Evolutionary conservation across 2,329 filamentous ascomycete species (phyloP).

Genomic region (Neonectria sp.): DNA sequence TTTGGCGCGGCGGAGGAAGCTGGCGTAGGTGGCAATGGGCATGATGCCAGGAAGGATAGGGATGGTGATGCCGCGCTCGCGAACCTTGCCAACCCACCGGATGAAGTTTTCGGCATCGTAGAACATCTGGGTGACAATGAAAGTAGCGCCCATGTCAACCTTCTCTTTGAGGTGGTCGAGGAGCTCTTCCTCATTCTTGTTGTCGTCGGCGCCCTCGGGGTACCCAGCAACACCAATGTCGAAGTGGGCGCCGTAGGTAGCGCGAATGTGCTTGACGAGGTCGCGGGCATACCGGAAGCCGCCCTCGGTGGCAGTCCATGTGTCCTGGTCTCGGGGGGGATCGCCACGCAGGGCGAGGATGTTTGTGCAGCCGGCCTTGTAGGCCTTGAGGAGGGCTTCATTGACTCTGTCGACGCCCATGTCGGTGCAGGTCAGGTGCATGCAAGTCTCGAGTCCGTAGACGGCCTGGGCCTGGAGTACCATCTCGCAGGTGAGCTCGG

Average conservation of each 20-base stretch:
- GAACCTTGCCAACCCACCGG: slow-evolving; percentile 89
- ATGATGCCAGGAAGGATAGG: slow-evolving; percentile 92
- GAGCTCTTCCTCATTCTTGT: slow-evolving; percentile 86
- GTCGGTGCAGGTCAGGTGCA: slow-evolving; percentile 98
- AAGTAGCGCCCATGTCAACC: slow-evolving; percentile 92
- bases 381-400: slow-evolving; percentile 87
- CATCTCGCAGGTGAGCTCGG: slow-evolving; percentile 97
- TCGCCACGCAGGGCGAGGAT: slow-evolving; percentile 95
- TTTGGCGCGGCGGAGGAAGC: slow-evolving; percentile 89
- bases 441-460: slow-evolving; percentile 97
- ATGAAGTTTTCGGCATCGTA: slow-evolving; percentile 98
- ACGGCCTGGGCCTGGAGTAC: slow-evolving; percentile 95
- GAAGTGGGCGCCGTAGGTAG: slow-evolving; percentile 82
- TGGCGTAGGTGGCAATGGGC: slow-evolving; percentile 92
- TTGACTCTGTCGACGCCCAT: slow-evolving; percentile 96
- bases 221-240: slow-evolving; percentile 98
- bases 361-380: slow-evolving; percentile 97
- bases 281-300: slow-evolving; percentile 95
- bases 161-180: slow-evolving; percentile 97
- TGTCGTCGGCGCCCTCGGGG: slow-evolving; percentile 95
- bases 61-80: slow-evolving; percentile 85
- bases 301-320: slow-evolving; percentile 90
- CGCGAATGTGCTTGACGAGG: slow-evolving; percentile 86
- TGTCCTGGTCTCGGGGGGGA: slow-evolving; percentile 92
- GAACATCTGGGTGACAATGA: slow-evolving; percentile 99